Evolutionary conservation across 305 asterid species (phyloP).

Genomic region (Petunia hybrid): DNA sequence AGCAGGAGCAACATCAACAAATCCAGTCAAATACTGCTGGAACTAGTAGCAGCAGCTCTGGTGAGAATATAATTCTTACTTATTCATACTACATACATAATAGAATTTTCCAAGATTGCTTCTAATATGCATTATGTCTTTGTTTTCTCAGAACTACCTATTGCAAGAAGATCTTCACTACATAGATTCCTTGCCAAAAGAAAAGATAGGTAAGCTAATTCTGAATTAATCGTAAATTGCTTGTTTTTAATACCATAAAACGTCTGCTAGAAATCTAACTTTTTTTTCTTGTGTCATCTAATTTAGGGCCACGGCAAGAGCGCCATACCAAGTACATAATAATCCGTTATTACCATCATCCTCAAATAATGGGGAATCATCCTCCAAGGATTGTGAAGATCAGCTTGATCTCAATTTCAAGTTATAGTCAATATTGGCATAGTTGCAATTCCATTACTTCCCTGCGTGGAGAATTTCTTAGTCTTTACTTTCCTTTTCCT

Average conservation of each 20-base stretch:
- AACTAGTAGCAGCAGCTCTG: slow-evolving; percentile 14
- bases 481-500: not conserved
- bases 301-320: slow-evolving; percentile 66
- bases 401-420: slow-evolving; percentile 70
- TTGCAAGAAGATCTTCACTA: slow-evolving; percentile 86
- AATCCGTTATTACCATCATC: slow-evolving; percentile 34
- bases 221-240: not conserved
- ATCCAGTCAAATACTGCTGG: slow-evolving; percentile 2
- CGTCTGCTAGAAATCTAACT: not conserved
- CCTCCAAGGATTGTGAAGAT: slow-evolving; percentile 39
- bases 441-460: not conserved
- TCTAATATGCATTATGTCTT: not conserved
- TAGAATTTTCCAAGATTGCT: no score
- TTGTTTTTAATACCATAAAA: not conserved
- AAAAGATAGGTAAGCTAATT: slow-evolving; percentile 65
- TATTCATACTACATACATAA: not conserved
- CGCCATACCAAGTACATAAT: slow-evolving; percentile 63
- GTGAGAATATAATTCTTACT: slow-evolving; percentile 4
- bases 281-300: not conserved
- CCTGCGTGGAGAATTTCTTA: not conserved
- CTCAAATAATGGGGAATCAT: slow-evolving; percentile 29
- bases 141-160: slow-evolving; percentile 67
- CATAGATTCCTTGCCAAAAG: slow-evolving; percentile 84
- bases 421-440: slow-evolving; percentile 27
- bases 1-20: not conserved